Percentiles rank a stretch among this genome's conserved stretches.
Conservation (phyloP, 305 asterid species). For the Plantago lanceolata region DNA sequence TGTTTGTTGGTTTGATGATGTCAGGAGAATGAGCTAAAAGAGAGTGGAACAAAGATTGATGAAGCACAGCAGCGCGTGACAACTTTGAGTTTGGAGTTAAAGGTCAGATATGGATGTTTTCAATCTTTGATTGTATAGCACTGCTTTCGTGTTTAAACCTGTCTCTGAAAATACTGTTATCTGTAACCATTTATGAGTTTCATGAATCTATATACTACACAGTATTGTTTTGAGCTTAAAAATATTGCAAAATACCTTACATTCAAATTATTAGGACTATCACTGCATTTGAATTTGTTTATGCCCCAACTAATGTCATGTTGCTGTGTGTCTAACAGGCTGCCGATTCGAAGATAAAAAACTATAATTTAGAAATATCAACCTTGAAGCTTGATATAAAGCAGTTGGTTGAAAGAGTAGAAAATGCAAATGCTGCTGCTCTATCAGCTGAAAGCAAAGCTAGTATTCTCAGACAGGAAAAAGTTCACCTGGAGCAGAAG, state of each 20-base stretch:
- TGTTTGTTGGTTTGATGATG: conserved; percentile 24
- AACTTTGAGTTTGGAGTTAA: conserved; percentile 69
- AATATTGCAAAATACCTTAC: too few species aligned
- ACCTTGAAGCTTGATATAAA: conserved; percentile 52
- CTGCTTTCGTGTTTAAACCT: not conserved
- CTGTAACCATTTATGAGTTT: too few species aligned
- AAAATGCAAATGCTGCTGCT: conserved; percentile 47
- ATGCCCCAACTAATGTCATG: too few species aligned
- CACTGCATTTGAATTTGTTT: too few species aligned
- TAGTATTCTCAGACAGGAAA: conserved; percentile 75
- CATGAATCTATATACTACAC: too few species aligned
- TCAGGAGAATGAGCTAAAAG: conserved; percentile 81
- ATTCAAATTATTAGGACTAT: too few species aligned
- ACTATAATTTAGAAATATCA: conserved; percentile 62
- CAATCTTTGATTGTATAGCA: not conserved
- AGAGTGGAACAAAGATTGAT: conserved; percentile 58
- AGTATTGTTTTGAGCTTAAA: too few species aligned
- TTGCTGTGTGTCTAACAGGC: conserved; percentile 47
- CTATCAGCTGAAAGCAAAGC: conserved; percentile 78
- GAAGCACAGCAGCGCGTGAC: conserved; percentile 77
- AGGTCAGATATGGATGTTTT: conserved; percentile 47
- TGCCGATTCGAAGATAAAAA: conserved; percentile 75
- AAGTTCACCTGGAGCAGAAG: conserved; percentile 71
- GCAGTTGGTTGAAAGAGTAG: conserved; percentile 61
- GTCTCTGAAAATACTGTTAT: too few species aligned